Evolutionary conservation across 2,329 filamentous ascomycete species (phyloP).

Genomic region (Daldinia sp.): DNA sequence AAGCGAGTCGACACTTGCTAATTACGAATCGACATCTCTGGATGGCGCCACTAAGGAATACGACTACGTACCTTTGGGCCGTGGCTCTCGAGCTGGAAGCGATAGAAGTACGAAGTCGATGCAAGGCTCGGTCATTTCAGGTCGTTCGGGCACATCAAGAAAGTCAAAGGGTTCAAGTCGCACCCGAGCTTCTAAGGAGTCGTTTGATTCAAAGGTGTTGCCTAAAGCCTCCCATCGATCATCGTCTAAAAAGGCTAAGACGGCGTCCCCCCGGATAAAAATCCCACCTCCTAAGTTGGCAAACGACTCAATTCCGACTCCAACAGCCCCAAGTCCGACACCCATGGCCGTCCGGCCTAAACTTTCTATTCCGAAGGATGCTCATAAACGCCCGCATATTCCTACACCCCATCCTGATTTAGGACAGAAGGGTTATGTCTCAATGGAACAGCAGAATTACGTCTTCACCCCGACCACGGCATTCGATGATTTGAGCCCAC

Average conservation of each 20-base stretch:
- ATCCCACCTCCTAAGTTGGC: not conserved
- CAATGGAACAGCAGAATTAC: conserved; percentile 1
- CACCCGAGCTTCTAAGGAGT: not conserved
- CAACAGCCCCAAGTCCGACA: not conserved
- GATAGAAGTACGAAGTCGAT: conserved; percentile 7
- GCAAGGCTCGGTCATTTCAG: not conserved
- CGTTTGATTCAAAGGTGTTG: not conserved
- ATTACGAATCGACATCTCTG: not conserved
- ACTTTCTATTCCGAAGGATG: not conserved
- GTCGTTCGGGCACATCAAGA: not conserved
- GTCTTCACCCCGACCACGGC: conserved; percentile 1
- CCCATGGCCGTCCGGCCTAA: conserved; percentile 1
- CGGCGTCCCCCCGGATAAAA: not conserved
- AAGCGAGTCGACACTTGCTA: not conserved
- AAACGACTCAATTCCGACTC: not conserved
- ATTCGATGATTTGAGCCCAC: conserved; percentile 4
- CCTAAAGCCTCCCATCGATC: not conserved
- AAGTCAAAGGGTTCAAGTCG: not conserved
- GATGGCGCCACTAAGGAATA: not conserved
- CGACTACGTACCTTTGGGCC: conserved; percentile 12
- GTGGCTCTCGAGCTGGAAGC: conserved; percentile 6
- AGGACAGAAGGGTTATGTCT: not conserved
- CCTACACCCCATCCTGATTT: not conserved
- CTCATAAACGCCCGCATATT: not conserved
- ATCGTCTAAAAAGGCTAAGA: not conserved